phyloP scores from a whole-genome alignment of 352 stramenopile species.

The Phytophthora quininea region DNA sequence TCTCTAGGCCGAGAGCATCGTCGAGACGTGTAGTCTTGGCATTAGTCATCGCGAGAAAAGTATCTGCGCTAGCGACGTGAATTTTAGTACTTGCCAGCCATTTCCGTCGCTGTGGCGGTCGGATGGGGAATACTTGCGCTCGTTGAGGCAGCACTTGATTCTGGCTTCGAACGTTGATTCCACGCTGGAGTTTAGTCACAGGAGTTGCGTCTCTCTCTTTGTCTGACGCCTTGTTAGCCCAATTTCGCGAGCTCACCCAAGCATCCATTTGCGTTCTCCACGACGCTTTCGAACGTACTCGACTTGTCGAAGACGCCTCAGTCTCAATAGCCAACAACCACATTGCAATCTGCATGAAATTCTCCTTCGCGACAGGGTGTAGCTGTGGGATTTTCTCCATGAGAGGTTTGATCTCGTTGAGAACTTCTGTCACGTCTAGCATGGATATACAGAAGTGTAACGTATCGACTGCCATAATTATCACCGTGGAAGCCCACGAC shows the following conservation, averaged over 20 bases:
- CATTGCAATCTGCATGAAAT: background rate
- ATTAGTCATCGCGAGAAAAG: too few relatives aligned
- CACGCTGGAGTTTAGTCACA: background rate
- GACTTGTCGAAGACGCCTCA: background rate
- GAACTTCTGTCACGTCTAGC: background rate
- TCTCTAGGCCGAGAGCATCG: too few relatives aligned
- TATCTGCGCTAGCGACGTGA: background rate
- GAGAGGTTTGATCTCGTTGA: constrained; percentile 12
- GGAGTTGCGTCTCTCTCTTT: background rate
- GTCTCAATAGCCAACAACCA: background rate
- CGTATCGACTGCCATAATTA: constrained; percentile 29
- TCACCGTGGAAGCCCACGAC: constrained; percentile 16
- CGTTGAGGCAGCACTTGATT: background rate
- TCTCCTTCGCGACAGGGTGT: background rate
- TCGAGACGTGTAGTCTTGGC: too few relatives aligned
- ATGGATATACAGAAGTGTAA: constrained; percentile 9
- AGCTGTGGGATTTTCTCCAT: constrained; percentile 1
- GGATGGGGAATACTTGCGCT: constrained; percentile 1
- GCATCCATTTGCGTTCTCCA: too few relatives aligned
- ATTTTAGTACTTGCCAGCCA: background rate
- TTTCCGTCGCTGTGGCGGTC: background rate
- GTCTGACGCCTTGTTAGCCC: background rate
- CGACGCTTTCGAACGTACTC: too few relatives aligned
- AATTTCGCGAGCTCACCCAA: background rate
- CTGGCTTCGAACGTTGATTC: background rate